Percentiles rank a stretch among this genome's conserved stretches.
Evolutionary conservation across 139 green algal genomes (phyloP).

Genomic region (Coccomyxa sp.): DNA sequence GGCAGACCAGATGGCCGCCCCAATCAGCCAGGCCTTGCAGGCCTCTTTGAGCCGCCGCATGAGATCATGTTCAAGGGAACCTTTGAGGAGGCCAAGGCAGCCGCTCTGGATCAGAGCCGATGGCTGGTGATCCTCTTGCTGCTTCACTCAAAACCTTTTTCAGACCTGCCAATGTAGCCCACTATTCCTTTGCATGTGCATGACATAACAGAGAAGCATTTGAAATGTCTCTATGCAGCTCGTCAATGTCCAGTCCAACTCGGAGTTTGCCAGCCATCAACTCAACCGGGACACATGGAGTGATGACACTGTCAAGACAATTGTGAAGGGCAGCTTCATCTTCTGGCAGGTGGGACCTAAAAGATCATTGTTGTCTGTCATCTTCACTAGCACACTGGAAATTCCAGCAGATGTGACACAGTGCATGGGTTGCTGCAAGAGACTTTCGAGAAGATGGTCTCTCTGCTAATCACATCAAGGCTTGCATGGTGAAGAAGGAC

Average conservation of each 20-base stretch:
- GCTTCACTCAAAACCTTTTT: not conserved
- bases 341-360: constrained; percentile 62
- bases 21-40: constrained; percentile 30
- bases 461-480: not conserved
- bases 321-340: constrained; percentile 69
- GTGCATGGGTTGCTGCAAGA: not conserved
- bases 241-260: constrained; percentile 74
- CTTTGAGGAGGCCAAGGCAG: constrained; percentile 50
- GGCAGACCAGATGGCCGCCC: too few species aligned
- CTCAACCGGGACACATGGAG: constrained; percentile 86
- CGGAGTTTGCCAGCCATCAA: constrained; percentile 73
- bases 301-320: constrained; percentile 52
- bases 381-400: too few species aligned
- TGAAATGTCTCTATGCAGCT: constrained; percentile 47
- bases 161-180: not conserved
- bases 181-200: not conserved
- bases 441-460: not conserved
- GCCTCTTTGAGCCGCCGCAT: constrained; percentile 62
- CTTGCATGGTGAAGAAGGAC: not conserved
- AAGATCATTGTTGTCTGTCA: not conserved
- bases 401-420: not conserved
- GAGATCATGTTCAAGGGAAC: constrained; percentile 56
- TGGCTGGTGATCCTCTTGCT: constrained; percentile 38
- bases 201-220: not conserved
- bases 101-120: constrained; percentile 13